Base-by-base conservation (phyloP, 2,329 filamentous ascomycete genomes). In the Chalaropsis ovoidea region DNA sequence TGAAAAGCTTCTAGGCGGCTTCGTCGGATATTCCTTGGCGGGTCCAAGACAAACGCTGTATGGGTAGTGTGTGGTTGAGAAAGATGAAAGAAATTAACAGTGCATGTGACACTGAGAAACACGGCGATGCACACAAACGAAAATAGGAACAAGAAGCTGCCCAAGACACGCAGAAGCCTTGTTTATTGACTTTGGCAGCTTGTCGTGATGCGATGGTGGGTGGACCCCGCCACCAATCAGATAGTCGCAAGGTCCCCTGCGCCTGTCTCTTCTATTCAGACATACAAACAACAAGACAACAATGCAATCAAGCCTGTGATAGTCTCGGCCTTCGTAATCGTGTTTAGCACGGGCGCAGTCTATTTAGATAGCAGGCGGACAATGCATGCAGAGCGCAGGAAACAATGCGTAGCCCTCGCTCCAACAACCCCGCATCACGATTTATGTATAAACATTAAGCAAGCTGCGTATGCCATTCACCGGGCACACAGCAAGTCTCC, bases 21-120 rank as follows among this genome's bases (percentile, higher is more conserved):
- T 58, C 17, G 52, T 58, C 27, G 52, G 52, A 58, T 58, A 35
- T 58, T 31, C 15, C 24, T 11, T 58, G 52, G 31, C 31, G 52
- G 24, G 17, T 58, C 17, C n/a, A n/a, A 17, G 13, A 31, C 6
- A n/a, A n/a, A n/a, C n/a, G n/a, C n/a, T n/a, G n/a, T n/a, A n/a
- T n/a, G n/a, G n/a, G n/a, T n/a, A n/a, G n/a, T n/a, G n/a, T n/a
- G n/a, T n/a, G n/a, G n/a, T n/a, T n/a, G n/a, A n/a, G n/a, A n/a
- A 31, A 31, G 31, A 31, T 3, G 31, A 31, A 31, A 31, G 31
- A 31, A 31, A 31, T 6, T 6, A 31, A 31, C 6, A 3, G 6
- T 31, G 31, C 31, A 31, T 31, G 31, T 6, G 31, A 6, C 31
- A 31, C 31, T 31, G 31, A 31, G 31, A 31, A 31, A 31, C 31